These are phyloP conservation scores for Zarea fungicola DNA, from an alignment of 2,329 filamentous ascomycete species.

Conservation along the genomic window DNA sequence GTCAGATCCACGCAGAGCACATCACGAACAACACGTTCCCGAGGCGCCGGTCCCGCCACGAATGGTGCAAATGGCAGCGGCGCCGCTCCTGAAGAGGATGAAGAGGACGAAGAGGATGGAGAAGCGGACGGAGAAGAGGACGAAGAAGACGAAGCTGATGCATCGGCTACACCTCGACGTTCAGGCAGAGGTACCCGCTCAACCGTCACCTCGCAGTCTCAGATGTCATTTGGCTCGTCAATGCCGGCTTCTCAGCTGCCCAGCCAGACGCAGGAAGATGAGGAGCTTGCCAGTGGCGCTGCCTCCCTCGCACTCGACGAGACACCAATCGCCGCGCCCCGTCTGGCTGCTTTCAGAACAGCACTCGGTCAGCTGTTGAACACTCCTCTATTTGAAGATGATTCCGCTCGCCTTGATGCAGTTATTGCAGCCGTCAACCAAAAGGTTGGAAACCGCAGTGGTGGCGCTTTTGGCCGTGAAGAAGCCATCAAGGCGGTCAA, in stretches of 20 bases:
- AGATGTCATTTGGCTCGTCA: constrained; percentile 72
- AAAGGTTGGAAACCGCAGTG: constrained; percentile 49
- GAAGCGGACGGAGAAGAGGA: constrained; percentile 49
- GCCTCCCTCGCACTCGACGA: constrained; percentile 39
- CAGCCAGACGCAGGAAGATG: constrained; percentile 38
- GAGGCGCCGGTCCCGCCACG: constrained; percentile 20
- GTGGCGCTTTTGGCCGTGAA: constrained; percentile 58
- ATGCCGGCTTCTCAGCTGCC: constrained; percentile 67
- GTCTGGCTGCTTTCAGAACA: constrained; percentile 71
- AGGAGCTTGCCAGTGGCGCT: constrained; percentile 38
- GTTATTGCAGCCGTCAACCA: constrained; percentile 77
- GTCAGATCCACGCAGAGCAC: constrained; percentile 23
- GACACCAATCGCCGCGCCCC: constrained; percentile 50
- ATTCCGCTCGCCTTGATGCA: constrained; percentile 69
- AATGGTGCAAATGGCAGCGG: constrained; percentile 23
- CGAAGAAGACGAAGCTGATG: constrained; percentile 43
- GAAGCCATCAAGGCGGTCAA: constrained; percentile 76
- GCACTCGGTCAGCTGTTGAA: constrained; percentile 79
- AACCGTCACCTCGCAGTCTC: constrained; percentile 34
- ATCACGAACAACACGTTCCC: constrained; percentile 27
- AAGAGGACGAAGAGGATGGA: constrained; percentile 48
- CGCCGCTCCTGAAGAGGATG: constrained; percentile 37
- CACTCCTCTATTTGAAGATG: constrained; percentile 78
- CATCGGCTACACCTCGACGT: constrained; percentile 35
- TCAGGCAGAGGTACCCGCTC: constrained; percentile 33